Evolutionary conservation across 495 filamentous ascomycete species (phyloP).

Genomic region (Usnea hakonensis): DNA sequence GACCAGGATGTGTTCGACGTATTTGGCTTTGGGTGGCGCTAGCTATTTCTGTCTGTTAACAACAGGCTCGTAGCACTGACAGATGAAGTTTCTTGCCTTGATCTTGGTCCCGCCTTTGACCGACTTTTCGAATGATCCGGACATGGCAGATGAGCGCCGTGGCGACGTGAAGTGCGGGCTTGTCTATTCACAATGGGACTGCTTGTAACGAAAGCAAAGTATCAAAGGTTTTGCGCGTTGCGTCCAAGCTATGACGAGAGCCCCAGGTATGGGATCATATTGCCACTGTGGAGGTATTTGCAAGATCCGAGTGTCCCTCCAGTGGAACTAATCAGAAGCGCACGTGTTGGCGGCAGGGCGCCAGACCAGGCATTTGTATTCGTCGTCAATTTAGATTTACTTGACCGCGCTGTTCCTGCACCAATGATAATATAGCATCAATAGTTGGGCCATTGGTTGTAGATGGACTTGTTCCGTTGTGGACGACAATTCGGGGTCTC

Average conservation of each 20-base stretch:
- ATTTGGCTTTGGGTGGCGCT: conserved; percentile 97
- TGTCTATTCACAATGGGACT: background rate
- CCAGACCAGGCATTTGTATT: background rate
- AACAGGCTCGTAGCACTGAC: background rate
- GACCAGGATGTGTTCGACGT: conserved; percentile 95
- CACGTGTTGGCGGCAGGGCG: background rate
- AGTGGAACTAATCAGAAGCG: background rate
- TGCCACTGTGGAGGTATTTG: background rate
- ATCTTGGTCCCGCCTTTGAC: conserved; percentile 92
- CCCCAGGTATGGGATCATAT: conserved; percentile 12
- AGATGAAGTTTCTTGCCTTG: conserved; percentile 52
- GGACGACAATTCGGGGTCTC: conserved; percentile 9
- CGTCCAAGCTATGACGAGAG: background rate
- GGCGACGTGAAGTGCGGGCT: background rate
- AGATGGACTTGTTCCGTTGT: background rate
- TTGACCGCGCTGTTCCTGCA: background rate
- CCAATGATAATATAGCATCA: background rate
- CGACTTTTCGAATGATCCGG: conserved; percentile 81
- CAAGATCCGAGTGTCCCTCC: background rate
- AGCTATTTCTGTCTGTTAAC: conserved; percentile 46
- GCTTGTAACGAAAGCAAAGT: background rate
- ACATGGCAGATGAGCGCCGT: conserved; percentile 40
- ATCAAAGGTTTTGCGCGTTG: background rate
- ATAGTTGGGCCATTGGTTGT: conserved; percentile 2
- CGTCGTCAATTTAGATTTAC: background rate